Conservation (phyloP, 768 basidiomycete species). For the Termitomyces sp. region DNA sequence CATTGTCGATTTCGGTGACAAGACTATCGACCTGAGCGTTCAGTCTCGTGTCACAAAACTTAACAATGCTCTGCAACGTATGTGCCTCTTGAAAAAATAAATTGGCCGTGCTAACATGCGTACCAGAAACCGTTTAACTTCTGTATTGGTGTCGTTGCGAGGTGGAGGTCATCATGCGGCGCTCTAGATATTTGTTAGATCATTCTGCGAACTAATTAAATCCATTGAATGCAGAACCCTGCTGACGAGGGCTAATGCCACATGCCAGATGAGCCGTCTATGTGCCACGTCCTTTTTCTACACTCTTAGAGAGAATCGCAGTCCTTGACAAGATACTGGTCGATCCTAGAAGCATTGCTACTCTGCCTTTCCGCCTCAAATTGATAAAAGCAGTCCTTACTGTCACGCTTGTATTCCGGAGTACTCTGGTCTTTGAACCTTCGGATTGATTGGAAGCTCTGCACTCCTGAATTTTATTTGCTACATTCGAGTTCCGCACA, state of each 20-base stretch:
- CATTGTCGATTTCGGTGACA: slow-evolving; percentile 96
- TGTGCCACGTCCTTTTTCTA: not conserved
- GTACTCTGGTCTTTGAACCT: not conserved
- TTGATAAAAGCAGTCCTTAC: not conserved
- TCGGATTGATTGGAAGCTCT: not conserved
- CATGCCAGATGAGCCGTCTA: not conserved
- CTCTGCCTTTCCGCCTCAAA: not conserved
- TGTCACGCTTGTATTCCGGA: not conserved
- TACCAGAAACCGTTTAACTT: slow-evolving; percentile 35
- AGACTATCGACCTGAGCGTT: slow-evolving; percentile 95
- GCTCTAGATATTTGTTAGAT: slow-evolving; percentile 15
- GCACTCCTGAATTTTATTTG: slow-evolving; percentile 1
- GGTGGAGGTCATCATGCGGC: slow-evolving; percentile 1
- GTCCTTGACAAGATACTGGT: not conserved
- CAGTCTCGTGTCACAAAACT: slow-evolving; percentile 92
- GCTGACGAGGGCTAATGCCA: not conserved
- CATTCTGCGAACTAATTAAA: slow-evolving; percentile 6
- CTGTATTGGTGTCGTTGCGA: slow-evolving; percentile 1
- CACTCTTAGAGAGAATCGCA: not conserved
- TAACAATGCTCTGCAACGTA: slow-evolving; percentile 83
- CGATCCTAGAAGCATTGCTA: not conserved
- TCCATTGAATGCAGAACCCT: not conserved
- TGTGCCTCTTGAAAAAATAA: slow-evolving; percentile 22
- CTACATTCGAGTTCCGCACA: slow-evolving; percentile 1
- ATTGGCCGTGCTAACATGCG: not conserved